Evolutionary conservation across 140 eudicot species (phyloP).

Genomic region (Senecio squalidus): DNA sequence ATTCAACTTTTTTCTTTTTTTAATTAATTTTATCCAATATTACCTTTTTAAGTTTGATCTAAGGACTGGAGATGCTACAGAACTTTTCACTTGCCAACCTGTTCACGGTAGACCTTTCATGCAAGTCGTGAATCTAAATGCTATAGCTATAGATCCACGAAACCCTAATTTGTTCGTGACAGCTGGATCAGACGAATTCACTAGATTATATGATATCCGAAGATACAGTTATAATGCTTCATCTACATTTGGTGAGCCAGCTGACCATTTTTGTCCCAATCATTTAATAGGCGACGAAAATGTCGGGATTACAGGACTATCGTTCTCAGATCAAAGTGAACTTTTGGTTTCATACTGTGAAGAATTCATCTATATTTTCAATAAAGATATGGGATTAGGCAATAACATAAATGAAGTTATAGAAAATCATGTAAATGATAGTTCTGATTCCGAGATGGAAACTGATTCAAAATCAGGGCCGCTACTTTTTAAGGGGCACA

Average conservation of each 20-base stretch:
- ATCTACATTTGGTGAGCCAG: constrained; percentile 61
- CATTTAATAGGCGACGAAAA: constrained; percentile 64
- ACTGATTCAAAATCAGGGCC: constrained; percentile 44
- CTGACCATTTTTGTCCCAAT: constrained; percentile 68
- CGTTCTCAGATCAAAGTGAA: constrained; percentile 80
- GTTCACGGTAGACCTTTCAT: constrained; percentile 28
- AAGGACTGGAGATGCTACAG: constrained; percentile 64
- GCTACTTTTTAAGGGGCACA: constrained; percentile 76
- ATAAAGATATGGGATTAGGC: constrained; percentile 66
- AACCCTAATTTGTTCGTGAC: constrained; percentile 73
- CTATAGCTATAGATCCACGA: constrained; percentile 78
- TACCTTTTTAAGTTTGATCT: constrained; percentile 68
- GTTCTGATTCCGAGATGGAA: constrained; percentile 31
- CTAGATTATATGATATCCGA: constrained; percentile 86
- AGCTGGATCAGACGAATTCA: constrained; percentile 86
- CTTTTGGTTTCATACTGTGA: constrained; percentile 76
- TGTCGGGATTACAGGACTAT: constrained; percentile 83
- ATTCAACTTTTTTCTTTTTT: background rate
- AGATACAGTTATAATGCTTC: constrained; percentile 52
- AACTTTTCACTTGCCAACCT: constrained; percentile 71
- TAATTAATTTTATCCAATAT: background rate
- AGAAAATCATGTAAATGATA: constrained; percentile 15
- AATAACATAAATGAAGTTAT: constrained; percentile 34
- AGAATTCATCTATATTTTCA: constrained; percentile 71
- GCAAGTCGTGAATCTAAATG: constrained; percentile 48